phyloP scores from a whole-genome alignment of 371 early-diverging fungal genomes.

The Mortierella sp. region DNA sequence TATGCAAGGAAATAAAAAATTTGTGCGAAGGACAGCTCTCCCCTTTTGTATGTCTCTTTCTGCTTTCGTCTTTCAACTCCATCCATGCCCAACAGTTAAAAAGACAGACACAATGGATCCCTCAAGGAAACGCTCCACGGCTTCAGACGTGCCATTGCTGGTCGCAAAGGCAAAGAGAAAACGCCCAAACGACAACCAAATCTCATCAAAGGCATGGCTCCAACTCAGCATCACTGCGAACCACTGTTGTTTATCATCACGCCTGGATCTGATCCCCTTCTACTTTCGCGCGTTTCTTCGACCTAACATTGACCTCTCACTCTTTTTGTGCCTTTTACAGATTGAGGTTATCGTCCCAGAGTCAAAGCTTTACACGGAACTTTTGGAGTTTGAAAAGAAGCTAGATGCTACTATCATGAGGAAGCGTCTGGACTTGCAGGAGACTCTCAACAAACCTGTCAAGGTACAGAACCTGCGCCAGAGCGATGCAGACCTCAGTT shows the following conservation, averaged over 20 bases:
- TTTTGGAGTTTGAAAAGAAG: conserved; percentile 89
- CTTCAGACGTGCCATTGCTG: conserved; percentile 41
- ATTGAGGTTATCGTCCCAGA: conserved; percentile 95
- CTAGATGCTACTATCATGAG: conserved; percentile 92
- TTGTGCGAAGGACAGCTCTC: background rate
- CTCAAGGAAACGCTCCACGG: conserved; percentile 46
- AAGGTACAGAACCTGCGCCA: conserved; percentile 64
- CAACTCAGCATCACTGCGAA: background rate
- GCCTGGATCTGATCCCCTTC: background rate
- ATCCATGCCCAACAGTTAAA: background rate
- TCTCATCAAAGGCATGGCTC: conserved; percentile 55
- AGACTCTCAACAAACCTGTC: conserved; percentile 80
- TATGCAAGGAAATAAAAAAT: background rate
- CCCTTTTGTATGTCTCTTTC: background rate
- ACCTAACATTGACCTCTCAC: background rate
- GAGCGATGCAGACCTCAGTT: background rate
- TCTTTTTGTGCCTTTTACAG: conserved; percentile 49
- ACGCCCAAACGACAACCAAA: conserved; percentile 59
- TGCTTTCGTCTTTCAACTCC: background rate
- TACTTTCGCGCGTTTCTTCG: conserved; percentile 5
- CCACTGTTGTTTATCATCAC: background rate
- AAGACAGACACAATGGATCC: conserved; percentile 43
- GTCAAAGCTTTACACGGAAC: conserved; percentile 87
- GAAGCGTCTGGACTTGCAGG: conserved; percentile 92
- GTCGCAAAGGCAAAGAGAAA: conserved; percentile 57